Evolutionary conservation across 306 rosid genomes (phyloP), one percentile per base, ranked within the genome.

Genomic region (Corylus avellana): DNA sequence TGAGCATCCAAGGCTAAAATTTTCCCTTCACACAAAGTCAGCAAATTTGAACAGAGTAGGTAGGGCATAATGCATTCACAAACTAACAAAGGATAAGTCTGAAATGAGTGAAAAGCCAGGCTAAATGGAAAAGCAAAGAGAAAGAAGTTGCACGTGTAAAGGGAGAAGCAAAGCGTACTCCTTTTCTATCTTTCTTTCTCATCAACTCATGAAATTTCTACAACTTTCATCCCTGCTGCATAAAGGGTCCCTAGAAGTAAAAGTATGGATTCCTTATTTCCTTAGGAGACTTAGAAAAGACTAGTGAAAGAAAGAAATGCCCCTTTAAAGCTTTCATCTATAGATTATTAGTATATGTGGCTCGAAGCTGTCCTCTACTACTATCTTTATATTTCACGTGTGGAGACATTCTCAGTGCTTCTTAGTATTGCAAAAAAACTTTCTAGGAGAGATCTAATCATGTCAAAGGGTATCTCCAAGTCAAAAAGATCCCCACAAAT

Each of bases 331-430:
- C 74, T 64, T 57, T 64, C 42, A 12, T 62, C 44, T 66, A 62
- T 66, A 62, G 17, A 4, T 22, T 32, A 63, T 63, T 63, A 32
- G 44, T 64, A 64, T 16, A 35, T 35, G 70, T 35, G 70, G 70
- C 46, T 64, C 16, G 70, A 64, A 64, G 70, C 70, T 64, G 48
- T 64, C 12, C 12, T 64, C 70, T 64, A 35, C 69, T 66, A 16
- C 66, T 42, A 68, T 18, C 27, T 68, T 68, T 68, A 29, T 54
- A n/a, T 48, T 68, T 70, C 85, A 77, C 77, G 8, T 68, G 84
- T 66, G 77, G 77, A 59, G 77, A 77, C 85, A 84, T 67, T 84
- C 79, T 62, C 37, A 69, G 80, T 77, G 85, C 72, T 68, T 68
- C 80, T 75, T 76, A 53, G 68, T 77, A 70, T 67, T 77, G 70